Evolutionary conservation across 2,329 filamentous ascomycete species (phyloP).

Genomic region (Fusarium gaditjirri): DNA sequence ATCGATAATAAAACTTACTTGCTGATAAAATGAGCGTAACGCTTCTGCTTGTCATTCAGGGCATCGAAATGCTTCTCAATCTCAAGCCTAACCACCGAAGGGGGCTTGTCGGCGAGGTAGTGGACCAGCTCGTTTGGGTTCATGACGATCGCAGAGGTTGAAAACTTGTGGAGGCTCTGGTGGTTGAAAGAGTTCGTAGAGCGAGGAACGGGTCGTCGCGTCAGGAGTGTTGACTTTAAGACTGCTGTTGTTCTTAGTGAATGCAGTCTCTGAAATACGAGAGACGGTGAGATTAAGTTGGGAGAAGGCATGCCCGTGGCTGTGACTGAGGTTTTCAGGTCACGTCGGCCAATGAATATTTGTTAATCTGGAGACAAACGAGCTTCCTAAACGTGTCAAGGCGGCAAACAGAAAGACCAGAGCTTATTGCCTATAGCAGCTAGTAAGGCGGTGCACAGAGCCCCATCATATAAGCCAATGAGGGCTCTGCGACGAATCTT

Average conservation of each 20-base stretch:
- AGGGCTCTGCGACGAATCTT: not conserved
- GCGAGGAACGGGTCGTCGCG: constrained; percentile 38
- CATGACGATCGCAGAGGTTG: constrained; percentile 58
- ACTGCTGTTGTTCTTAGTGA: constrained; percentile 46
- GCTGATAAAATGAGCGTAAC: constrained; percentile 92
- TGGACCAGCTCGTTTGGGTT: constrained; percentile 72
- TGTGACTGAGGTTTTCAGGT: constrained; percentile 31
- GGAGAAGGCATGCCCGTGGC: constrained; percentile 47
- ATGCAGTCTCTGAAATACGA: constrained; percentile 51
- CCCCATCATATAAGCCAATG: constrained; percentile 20
- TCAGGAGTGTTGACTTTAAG: constrained; percentile 39
- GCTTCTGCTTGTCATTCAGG: constrained; percentile 79
- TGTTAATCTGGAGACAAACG: constrained; percentile 35
- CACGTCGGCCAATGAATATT: constrained; percentile 37
- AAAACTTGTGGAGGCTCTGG: constrained; percentile 46
- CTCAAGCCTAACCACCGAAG: constrained; percentile 85
- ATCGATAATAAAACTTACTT: constrained; percentile 61
- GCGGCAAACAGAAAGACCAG: constrained; percentile 15
- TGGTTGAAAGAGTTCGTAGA: constrained; percentile 38
- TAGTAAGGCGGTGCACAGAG: constrained; percentile 22
- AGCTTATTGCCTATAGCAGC: constrained; percentile 28
- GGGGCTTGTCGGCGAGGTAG: constrained; percentile 91
- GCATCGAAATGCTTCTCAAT: constrained; percentile 94
- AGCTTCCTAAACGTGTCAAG: constrained; percentile 43
- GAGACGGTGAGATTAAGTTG: constrained; percentile 47